Evolutionary conservation across 768 basidiomycete genomes (phyloP).

Genomic region (Lentinula lateritia): DNA sequence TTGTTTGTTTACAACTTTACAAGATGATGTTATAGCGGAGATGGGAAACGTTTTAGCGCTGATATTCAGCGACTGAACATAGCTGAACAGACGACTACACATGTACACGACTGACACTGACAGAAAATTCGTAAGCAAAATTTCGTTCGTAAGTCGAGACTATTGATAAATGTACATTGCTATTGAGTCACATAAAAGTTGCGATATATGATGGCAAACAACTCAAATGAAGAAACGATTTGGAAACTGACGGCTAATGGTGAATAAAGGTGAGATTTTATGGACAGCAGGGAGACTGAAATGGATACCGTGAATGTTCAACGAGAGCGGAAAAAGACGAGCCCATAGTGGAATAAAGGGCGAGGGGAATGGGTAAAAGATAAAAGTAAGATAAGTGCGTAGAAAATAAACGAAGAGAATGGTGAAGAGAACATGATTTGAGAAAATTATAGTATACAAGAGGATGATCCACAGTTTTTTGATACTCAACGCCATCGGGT

Average conservation of each 20-base stretch:
- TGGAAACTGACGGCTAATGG: neutral
- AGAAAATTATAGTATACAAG: neutral
- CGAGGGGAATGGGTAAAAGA: neutral
- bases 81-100: too few relatives aligned
- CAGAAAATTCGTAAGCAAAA: neutral
- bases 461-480: neutral
- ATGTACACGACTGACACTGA: too few relatives aligned
- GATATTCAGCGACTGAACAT: too few relatives aligned
- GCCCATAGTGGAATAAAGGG: too few relatives aligned
- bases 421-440: neutral
- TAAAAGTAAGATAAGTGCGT: neutral
- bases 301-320: too few relatives aligned
- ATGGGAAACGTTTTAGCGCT: too few relatives aligned
- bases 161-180: slow-evolving; percentile 13
- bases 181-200: slow-evolving; percentile 3
- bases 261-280: too few relatives aligned
- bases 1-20: neutral
- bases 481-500: neutral
- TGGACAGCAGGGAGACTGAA: too few relatives aligned
- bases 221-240: neutral
- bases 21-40: neutral
- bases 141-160: neutral
- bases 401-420: neutral
- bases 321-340: too few relatives aligned
- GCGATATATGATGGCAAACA: neutral